These are phyloP conservation scores for Aureobasidium pullulans DNA, from an alignment of 2,329 filamentous ascomycete genomes.

Conservation along the genomic window DNA sequence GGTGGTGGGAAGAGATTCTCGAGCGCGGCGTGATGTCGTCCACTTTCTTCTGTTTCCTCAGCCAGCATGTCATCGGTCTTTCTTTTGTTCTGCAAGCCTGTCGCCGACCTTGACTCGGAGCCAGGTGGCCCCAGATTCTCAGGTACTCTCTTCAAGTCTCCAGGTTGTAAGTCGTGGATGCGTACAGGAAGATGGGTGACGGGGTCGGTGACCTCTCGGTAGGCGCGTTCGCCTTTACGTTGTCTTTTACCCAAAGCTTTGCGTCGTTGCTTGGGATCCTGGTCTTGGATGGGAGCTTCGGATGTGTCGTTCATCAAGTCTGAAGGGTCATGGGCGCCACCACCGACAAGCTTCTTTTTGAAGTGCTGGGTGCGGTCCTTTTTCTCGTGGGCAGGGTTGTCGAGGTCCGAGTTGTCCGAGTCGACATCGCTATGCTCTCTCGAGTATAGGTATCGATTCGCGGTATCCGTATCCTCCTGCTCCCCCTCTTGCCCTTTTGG, in stretches of 20 bases:
- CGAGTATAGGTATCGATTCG: slow-evolving; percentile 22
- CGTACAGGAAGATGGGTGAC: slow-evolving; percentile 62
- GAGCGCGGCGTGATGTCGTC: slow-evolving; percentile 39
- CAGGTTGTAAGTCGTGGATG: slow-evolving; percentile 48
- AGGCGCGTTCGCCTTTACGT: slow-evolving; percentile 38
- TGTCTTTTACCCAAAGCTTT: slow-evolving; percentile 44
- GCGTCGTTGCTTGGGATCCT: slow-evolving; percentile 39
- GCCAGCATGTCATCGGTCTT: slow-evolving; percentile 39
- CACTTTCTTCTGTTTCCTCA: slow-evolving; percentile 35
- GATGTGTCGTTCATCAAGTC: slow-evolving; percentile 38
- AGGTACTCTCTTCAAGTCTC: slow-evolving; percentile 34
- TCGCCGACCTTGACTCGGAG: slow-evolving; percentile 34
- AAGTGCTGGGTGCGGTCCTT: slow-evolving; percentile 8
- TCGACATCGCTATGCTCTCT: slow-evolving; percentile 14
- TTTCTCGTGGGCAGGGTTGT: slow-evolving; percentile 15
- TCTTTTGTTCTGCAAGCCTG: slow-evolving; percentile 37
- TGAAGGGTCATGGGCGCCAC: slow-evolving; percentile 17
- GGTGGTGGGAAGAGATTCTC: slow-evolving; percentile 48
- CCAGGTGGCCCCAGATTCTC: slow-evolving; percentile 36
- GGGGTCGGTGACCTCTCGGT: slow-evolving; percentile 61
- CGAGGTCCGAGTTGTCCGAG: slow-evolving; percentile 15
- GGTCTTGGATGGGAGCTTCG: slow-evolving; percentile 29
- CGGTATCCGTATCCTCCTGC: slow-evolving; percentile 24
- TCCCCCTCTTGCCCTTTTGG: slow-evolving; percentile 20
- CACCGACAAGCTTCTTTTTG: slow-evolving; percentile 16